Base-by-base conservation (phyloP, 306 rosid genomes). In the Argentina anserina region DNA sequence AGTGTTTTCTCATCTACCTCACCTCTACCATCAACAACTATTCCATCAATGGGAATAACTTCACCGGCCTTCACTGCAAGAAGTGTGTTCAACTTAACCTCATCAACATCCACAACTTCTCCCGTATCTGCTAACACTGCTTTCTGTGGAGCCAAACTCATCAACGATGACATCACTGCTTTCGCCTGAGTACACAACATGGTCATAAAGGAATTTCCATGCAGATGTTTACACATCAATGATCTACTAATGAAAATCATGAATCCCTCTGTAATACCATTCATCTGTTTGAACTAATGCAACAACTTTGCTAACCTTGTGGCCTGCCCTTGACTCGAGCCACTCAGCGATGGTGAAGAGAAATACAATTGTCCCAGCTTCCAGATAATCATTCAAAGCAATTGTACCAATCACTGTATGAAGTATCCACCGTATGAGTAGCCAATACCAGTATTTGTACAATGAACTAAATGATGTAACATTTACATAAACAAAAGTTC, bases 311-410 rank as follows among this genome's bases (percentile, higher is more conserved):
- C 73, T 60, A 7, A 94, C 99, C 97, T 84, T 91, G 86, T 88
- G 85, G 78, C 96, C 76, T 70, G 99, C 99, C 73, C 89, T 85
- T 56, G 97, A 78, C 76, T 90, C 92, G 1, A 95, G 85, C 99
- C 99, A 95, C 64, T 95, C 96, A 2, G 99, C 96, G 81, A 90
- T 78, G 58, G 88, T 85, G 89, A 88, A 95, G 63, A 95, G 89
- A 72, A 95, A 95, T 72, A 95, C 97, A 23, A 95, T 91, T 26
- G 97, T 84, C 17, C 89, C 99, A 2, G 99, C 99, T 82, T 95
- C 99, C 79, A 84, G 34, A 80, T 88, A 95, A 75, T 95, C 97
- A 2, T 55, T 4, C 92, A 91, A 67, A 60, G 84, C 87, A 45
- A 91, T 74, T 23, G 99, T 88, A 42, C 97, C 97, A 28, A 86